Percentiles rank a stretch among this genome's conserved stretches.
Evolutionary conservation across 2,329 filamentous ascomycete genomes (phyloP).

Genomic region (Ophiostoma himal-ulmi): DNA sequence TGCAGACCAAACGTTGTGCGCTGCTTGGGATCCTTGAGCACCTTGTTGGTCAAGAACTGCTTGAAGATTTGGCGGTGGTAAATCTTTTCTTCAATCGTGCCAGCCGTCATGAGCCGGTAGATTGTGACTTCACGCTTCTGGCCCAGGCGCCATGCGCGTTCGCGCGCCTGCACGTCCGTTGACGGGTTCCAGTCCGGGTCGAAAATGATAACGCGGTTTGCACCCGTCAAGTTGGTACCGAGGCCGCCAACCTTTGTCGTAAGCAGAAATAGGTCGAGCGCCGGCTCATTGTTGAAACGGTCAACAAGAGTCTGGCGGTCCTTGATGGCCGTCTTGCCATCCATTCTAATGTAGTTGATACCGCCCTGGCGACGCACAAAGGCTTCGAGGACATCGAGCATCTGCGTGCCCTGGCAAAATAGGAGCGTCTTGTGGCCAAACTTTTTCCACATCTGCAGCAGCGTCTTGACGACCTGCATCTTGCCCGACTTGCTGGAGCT

Average conservation of each 20-base stretch:
- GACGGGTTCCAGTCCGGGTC: constrained; percentile 99
- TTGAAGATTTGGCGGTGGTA: constrained; percentile 99
- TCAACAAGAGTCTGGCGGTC: constrained; percentile 86
- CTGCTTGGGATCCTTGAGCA: constrained; percentile 89
- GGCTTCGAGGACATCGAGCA: constrained; percentile 88
- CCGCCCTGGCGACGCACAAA: constrained; percentile 64
- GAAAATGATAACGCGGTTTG: constrained; percentile 94
- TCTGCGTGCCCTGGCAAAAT: constrained; percentile 89
- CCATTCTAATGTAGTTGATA: constrained; percentile 81
- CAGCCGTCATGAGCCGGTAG: constrained; percentile 94
- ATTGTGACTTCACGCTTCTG: constrained; percentile 95
- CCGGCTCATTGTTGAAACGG: constrained; percentile 76
- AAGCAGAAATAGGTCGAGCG: constrained; percentile 81
- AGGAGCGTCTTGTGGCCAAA: constrained; percentile 88
- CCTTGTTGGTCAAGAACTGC: constrained; percentile 94
- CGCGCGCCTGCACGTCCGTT: constrained; percentile 89
- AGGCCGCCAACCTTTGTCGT: constrained; percentile 94
- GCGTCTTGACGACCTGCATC: constrained; percentile 85
- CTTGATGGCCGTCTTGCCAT: constrained; percentile 84
- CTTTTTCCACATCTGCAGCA: constrained; percentile 82
- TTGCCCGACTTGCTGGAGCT: constrained; percentile 77
- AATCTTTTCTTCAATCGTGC: constrained; percentile 98
- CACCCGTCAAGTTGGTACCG: constrained; percentile 89
- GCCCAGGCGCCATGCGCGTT: constrained; percentile 90
- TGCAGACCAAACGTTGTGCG: constrained; percentile 83